These are phyloP conservation scores for Aspergillus sp. DNA, from an alignment of 2,329 filamentous ascomycete genomes.

Conservation along the genomic window DNA sequence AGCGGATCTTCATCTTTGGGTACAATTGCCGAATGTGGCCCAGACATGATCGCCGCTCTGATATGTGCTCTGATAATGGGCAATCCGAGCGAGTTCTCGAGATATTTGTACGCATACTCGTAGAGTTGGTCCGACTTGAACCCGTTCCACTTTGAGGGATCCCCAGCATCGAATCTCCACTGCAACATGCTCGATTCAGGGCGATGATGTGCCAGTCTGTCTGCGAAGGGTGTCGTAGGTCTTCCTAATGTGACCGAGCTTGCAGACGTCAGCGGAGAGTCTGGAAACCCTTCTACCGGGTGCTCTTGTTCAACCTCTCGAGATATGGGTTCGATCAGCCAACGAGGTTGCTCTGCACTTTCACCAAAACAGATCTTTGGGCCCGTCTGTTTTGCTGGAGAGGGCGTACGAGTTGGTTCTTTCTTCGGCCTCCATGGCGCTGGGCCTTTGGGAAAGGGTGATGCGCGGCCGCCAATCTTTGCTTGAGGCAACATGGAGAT, in stretches of 20 bases:
- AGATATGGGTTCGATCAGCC: slow-evolving; percentile 7
- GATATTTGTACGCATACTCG: slow-evolving; percentile 15
- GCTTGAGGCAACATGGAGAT: too few species aligned
- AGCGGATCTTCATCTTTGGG: slow-evolving; percentile 15
- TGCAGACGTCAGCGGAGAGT: too few species aligned
- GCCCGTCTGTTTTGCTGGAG: not conserved
- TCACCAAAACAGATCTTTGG: slow-evolving; percentile 5
- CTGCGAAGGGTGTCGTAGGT: too few species aligned
- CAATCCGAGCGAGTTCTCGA: slow-evolving; percentile 10
- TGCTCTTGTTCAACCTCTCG: not conserved
- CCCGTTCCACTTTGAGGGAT: not conserved
- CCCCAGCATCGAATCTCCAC: slow-evolving; percentile 18
- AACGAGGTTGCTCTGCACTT: slow-evolving; percentile 5
- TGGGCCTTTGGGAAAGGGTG: too few species aligned
- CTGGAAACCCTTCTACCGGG: too few species aligned
- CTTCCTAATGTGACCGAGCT: too few species aligned
- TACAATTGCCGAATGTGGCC: slow-evolving; percentile 2
- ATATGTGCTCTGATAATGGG: slow-evolving; percentile 9
- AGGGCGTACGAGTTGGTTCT: too few species aligned
- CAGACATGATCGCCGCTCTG: slow-evolving; percentile 2
- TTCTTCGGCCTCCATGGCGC: too few species aligned
- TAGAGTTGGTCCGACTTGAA: slow-evolving; percentile 9
- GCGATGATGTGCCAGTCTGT: not conserved
- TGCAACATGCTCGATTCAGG: not conserved
- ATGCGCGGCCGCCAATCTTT: slow-evolving; percentile 1